Base-by-base conservation (phyloP, 768 basidiomycete species). In the Omphalotus guepiniiformis region DNA sequence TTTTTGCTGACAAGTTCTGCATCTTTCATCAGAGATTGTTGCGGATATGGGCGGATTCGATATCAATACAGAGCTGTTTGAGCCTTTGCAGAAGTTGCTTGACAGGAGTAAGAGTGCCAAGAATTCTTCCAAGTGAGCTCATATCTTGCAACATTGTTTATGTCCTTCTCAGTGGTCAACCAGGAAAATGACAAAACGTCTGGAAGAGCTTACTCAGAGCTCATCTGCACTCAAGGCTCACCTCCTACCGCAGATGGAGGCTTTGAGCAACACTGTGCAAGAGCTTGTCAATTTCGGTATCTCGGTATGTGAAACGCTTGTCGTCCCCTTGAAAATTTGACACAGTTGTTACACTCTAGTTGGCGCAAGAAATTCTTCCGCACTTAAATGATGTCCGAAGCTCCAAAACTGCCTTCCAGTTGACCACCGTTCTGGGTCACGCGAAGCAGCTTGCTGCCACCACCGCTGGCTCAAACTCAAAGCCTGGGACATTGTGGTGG, bases 241-340 rank as follows among this genome's bases (percentile, higher is more conserved):
- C 57, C 74, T 93, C 23, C 69, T 88, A 11, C 79, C 83, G 3
- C 86, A 88, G 38, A 78, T 93, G 59, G 80, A 86, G 51, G 72
- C 73, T 2, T 63, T 92, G n/a, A 81, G 78, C 57, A 82, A 86
- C 48, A 70, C 77, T 23, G 82, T 91, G 1, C 81, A 84, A 1
- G 88, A 89, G 51, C 77, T 93, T 8, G 85, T 93, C 53, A 91
- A 94, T 65, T 90, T 95, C 61, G 91, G 91, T 60, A 88, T 96
- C 47, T 87, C 88, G 44, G 92, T 91, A 51, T 45, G 83, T 62
- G 7, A 5, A 23, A 15, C 39, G 6, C 19, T 16, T 15, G 19
- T 11, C 19, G n/a, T n/a, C n/a, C n/a, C n/a, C n/a, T n/a, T n/a
- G n/a, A n/a, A n/a, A n/a, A n/a, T n/a, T n/a, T n/a, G n/a, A n/a